Percentiles rank a stretch among this genome's conserved stretches.
phyloP scores from a whole-genome alignment of 331 rosid species.

The Arachis monticola region DNA sequence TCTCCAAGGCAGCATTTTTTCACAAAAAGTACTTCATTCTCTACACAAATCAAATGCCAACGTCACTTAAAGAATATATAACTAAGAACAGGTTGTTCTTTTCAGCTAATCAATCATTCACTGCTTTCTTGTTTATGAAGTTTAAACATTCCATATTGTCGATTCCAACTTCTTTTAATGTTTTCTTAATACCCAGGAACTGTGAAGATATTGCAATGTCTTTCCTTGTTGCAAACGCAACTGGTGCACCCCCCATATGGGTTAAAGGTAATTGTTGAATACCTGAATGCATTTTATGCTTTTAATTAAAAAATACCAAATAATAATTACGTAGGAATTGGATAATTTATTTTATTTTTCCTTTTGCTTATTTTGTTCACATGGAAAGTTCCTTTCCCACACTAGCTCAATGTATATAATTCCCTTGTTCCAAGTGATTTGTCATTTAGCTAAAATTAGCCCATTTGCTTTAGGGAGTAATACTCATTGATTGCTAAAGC shows the following conservation, averaged over 20 bases:
- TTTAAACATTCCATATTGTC: conserved; percentile 8
- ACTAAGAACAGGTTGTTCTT: conserved; percentile 73
- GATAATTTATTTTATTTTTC: not conserved
- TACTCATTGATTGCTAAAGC: conserved; percentile 14
- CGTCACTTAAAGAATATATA: conserved; percentile 72
- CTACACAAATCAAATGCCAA: conserved; percentile 82
- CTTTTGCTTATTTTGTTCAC: conserved; percentile 8
- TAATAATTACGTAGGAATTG: conserved; percentile 8
- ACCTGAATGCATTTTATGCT: not conserved
- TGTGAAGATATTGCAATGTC: conserved; percentile 99
- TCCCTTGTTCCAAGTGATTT: conserved; percentile 5
- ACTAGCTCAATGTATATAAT: conserved; percentile 16
- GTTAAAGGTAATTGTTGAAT: conserved; percentile 73
- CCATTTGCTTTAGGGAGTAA: conserved; percentile 17
- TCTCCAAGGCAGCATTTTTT: conserved; percentile 97
- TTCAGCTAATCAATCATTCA: conserved; percentile 6
- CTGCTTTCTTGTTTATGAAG: conserved; percentile 7
- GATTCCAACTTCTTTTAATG: conserved; percentile 11
- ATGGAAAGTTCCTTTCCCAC: conserved; percentile 16
- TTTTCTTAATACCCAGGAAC: conserved; percentile 62
- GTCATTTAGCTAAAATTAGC: not conserved
- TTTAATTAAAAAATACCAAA: not conserved
- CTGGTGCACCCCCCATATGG: conserved; percentile 97
- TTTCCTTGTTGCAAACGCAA: conserved; percentile 90
- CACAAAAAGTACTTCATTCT: conserved; percentile 81